Evolutionary conservation across 2,329 filamentous ascomycete genomes (phyloP).

Genomic region (Aspergillus amoenus): DNA sequence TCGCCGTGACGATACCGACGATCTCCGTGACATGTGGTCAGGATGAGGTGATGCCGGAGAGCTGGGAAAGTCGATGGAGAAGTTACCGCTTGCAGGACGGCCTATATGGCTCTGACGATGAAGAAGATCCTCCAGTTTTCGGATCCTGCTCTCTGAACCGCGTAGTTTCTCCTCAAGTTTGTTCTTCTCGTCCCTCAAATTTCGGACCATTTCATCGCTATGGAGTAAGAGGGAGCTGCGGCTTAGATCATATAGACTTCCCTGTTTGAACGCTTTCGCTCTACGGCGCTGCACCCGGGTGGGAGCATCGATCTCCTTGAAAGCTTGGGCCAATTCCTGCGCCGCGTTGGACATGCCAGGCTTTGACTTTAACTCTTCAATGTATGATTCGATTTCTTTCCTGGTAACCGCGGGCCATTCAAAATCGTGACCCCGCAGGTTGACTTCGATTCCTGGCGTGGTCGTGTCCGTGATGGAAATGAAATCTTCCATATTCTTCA

Average conservation of each 20-base stretch:
- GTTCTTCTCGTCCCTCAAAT: constrained; percentile 77
- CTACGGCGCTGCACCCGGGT: constrained; percentile 84
- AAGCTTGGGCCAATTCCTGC: constrained; percentile 70
- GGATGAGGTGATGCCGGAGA: constrained; percentile 19
- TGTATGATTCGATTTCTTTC: constrained; percentile 73
- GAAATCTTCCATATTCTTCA: constrained; percentile 76
- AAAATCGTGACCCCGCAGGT: constrained; percentile 74
- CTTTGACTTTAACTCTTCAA: constrained; percentile 64
- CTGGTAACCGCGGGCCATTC: constrained; percentile 76
- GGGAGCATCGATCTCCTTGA: constrained; percentile 76
- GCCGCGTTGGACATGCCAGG: constrained; percentile 66
- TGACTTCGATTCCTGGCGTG: constrained; percentile 79
- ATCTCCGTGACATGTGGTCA: constrained; percentile 53
- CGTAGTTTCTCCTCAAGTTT: constrained; percentile 72
- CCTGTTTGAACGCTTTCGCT: constrained; percentile 92
- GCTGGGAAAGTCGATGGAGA: constrained; percentile 22
- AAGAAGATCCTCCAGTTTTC: constrained; percentile 85
- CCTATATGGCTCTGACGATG: constrained; percentile 71
- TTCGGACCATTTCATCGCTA: constrained; percentile 77
- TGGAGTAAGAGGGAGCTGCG: constrained; percentile 80
- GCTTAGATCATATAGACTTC: constrained; percentile 91
- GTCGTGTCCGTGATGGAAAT: constrained; percentile 66
- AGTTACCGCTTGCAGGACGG: constrained; percentile 54
- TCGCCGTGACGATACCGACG: constrained; percentile 61
- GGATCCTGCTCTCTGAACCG: constrained; percentile 84